A percentile compares a stretch with the other conserved stretches of the same genome.
These are phyloP conservation scores for Colletotrichum filicis DNA, from an alignment of 2,329 filamentous ascomycete species.

Conservation along the genomic window DNA sequence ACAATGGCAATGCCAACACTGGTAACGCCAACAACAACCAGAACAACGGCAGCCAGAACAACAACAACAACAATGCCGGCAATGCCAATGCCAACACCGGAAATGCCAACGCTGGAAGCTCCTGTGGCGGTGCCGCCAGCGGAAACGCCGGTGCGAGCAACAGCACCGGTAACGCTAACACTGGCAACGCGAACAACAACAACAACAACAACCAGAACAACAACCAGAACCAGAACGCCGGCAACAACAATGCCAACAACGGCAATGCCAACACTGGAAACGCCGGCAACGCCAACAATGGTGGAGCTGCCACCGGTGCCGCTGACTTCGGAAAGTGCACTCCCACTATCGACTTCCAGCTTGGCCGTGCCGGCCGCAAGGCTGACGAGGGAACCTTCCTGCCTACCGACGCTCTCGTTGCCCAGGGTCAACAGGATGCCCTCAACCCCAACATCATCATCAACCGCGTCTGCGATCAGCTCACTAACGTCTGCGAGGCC, in stretches of 20 bases:
- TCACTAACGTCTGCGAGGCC: conserved; percentile 69
- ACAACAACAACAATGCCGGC: conserved; percentile 21
- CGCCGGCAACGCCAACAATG: conserved; percentile 40
- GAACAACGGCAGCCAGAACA: conserved; percentile 37
- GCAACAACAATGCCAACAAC: background rate
- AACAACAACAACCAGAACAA: conserved; percentile 22
- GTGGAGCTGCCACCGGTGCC: conserved; percentile 39
- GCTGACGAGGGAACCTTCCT: conserved; percentile 68
- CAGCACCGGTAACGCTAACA: conserved; percentile 35
- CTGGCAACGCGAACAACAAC: too few relatives aligned
- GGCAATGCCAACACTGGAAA: conserved; percentile 32
- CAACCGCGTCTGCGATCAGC: conserved; percentile 70
- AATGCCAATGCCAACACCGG: conserved; percentile 42
- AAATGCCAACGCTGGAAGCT: conserved; percentile 37
- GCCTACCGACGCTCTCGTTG: conserved; percentile 64
- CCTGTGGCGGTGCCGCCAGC: conserved; percentile 17
- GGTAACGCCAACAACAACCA: conserved; percentile 38
- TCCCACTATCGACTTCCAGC: conserved; percentile 66
- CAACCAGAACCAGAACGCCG: conserved; percentile 24
- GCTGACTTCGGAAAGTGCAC: conserved; percentile 61
- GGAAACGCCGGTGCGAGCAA: conserved; percentile 8
- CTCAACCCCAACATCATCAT: conserved; percentile 74
- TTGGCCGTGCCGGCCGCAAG: conserved; percentile 61
- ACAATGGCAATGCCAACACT: conserved; percentile 3
- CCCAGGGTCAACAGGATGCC: conserved; percentile 66